These are phyloP conservation scores for Hygrophorus pudorinus DNA, from an alignment of 768 basidiomycete genomes.

Conservation along the genomic window DNA sequence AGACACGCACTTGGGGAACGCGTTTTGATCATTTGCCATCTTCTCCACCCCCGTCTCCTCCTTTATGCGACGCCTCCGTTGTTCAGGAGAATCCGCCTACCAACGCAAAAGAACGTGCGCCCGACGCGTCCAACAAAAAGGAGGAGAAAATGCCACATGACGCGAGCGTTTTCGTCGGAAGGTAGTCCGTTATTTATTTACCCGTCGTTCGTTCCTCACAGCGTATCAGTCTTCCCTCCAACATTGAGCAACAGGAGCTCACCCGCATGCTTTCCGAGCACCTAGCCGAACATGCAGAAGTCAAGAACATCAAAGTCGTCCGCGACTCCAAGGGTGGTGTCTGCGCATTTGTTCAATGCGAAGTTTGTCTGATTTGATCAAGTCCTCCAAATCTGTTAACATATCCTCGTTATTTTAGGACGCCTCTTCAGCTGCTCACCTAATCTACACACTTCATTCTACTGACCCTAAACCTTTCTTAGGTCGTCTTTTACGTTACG, in stretches of 20 bases:
- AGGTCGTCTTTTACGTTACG: conserved; percentile 67
- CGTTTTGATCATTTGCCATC: conserved; percentile 58
- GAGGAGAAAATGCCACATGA: conserved; percentile 55
- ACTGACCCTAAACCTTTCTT: conserved; percentile 52
- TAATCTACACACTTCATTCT: conserved; percentile 52
- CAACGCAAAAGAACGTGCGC: conserved; percentile 14
- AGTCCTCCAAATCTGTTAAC: conserved; percentile 5
- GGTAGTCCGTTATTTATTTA: conserved; percentile 29
- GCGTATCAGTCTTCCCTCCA: conserved; percentile 50
- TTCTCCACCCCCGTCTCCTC: conserved; percentile 35
- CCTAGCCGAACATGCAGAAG: conserved; percentile 52
- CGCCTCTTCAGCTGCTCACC: conserved; percentile 40
- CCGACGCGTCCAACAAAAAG: conserved; percentile 20
- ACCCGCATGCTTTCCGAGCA: conserved; percentile 51
- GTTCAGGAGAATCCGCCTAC: conserved; percentile 8
- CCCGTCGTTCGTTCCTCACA: neutral
- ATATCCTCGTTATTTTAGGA: conserved; percentile 30
- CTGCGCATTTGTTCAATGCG: conserved; percentile 82
- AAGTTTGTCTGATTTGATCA: conserved; percentile 32
- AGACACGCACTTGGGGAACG: conserved; percentile 54
- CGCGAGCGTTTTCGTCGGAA: conserved; percentile 79
- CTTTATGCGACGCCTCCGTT: conserved; percentile 12
- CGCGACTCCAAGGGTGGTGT: conserved; percentile 69
- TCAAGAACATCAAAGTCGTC: conserved; percentile 63
- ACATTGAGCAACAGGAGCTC: conserved; percentile 57